These are phyloP conservation scores for Spathaspora gorwiae DNA, from an alignment of 805 yeast genomes.

Conservation along the genomic window DNA sequence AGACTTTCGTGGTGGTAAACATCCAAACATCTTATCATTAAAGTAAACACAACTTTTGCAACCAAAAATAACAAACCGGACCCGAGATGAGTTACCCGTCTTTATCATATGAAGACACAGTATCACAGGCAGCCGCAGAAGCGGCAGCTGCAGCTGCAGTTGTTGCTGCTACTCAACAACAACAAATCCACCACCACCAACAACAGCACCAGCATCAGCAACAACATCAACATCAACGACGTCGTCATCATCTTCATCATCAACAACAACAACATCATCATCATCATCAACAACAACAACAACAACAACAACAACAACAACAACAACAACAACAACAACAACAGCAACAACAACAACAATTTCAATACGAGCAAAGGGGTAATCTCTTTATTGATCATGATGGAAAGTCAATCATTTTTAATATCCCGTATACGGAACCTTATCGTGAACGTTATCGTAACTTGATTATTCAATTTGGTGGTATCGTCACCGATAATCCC, in stretches of 20 bases:
- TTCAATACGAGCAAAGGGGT: not conserved
- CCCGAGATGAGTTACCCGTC: not conserved
- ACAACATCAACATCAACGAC: conserved; percentile 2
- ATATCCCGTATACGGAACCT: conserved; percentile 12
- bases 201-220: conserved; percentile 2
- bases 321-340: conserved; percentile 2
- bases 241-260: conserved; percentile 1
- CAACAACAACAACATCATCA: conserved; percentile 2
- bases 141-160: conserved; percentile 8
- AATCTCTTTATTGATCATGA: conserved; percentile 6
- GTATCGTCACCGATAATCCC: conserved; percentile 13
- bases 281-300: conserved; percentile 1
- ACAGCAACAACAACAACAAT: not conserved
- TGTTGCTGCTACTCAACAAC: conserved; percentile 3
- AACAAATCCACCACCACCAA: conserved; percentile 2
- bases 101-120: not conserved
- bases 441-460: conserved; percentile 10
- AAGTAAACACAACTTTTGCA: not conserved
- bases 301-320: conserved; percentile 3
- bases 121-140: conserved; percentile 1
- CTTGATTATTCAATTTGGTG: conserved; percentile 17
- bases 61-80: not conserved
- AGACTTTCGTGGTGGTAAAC: too few species aligned
- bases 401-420: conserved; percentile 13
- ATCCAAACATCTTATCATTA: conserved; percentile 1